Conservation (phyloP, 2,329 filamentous ascomycete species). For the Aureobasidium sp. region DNA sequence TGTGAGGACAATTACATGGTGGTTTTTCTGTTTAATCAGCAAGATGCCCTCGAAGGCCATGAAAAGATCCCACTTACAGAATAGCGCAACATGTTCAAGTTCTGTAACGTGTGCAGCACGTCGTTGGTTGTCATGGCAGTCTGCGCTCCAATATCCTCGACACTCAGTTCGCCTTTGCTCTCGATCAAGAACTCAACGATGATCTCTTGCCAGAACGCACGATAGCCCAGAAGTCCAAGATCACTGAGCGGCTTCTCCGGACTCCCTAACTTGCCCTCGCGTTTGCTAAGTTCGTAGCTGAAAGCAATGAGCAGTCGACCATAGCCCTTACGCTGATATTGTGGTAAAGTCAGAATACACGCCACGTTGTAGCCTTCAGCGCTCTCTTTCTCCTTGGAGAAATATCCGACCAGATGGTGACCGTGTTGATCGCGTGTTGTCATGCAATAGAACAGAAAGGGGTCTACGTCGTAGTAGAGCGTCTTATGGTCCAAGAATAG, state of each 20-base stretch:
- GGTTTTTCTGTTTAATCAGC: conserved; percentile 55
- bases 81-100: conserved; percentile 90
- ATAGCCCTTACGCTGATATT: conserved; percentile 92
- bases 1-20: conserved; percentile 91
- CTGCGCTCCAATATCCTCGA: conserved; percentile 71
- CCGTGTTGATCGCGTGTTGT: conserved; percentile 80
- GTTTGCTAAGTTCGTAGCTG: conserved; percentile 92
- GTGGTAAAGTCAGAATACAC: conserved; percentile 92
- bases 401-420: conserved; percentile 96
- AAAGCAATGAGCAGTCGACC: conserved; percentile 92
- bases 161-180: conserved; percentile 61
- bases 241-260: conserved; percentile 96
- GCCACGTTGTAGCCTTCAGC: conserved; percentile 97
- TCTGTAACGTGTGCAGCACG: conserved; percentile 89
- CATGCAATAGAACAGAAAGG: conserved; percentile 98
- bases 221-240: conserved; percentile 84
- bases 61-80: conserved; percentile 45
- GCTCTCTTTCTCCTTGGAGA: conserved; percentile 96
- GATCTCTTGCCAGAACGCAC: conserved; percentile 96
- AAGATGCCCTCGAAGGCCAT: not conserved
- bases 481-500: conserved; percentile 98
- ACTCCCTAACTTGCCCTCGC: conserved; percentile 89
- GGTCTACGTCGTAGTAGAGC: conserved; percentile 98
- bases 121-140: conserved; percentile 97
- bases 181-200: conserved; percentile 81